Percentiles rank a stretch among this genome's conserved stretches.
Conservation (phyloP, 1,284 basidiomycete genomes). For the Anthracocystis setariae region DNA sequence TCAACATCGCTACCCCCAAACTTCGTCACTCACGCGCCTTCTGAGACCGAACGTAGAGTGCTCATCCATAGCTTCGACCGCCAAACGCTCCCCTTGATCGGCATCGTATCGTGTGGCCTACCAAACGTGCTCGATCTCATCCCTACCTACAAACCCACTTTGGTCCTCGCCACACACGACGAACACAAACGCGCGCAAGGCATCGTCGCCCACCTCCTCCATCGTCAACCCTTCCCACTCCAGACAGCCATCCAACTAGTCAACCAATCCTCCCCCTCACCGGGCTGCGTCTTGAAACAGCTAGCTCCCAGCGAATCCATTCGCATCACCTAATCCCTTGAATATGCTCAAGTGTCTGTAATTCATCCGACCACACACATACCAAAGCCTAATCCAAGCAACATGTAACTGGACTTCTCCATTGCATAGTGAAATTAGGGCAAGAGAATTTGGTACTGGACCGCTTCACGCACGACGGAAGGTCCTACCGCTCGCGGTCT, state of each 20-base stretch:
- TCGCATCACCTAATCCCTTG: conserved; percentile 4
- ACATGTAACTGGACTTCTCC: neutral
- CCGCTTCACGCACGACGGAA: conserved; percentile 60
- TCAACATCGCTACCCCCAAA: conserved; percentile 16
- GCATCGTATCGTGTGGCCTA: conserved; percentile 29
- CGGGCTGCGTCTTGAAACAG: conserved; percentile 5
- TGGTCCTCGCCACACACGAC: conserved; percentile 40
- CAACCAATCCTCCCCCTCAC: neutral
- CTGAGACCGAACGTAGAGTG: neutral
- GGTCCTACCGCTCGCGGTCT: conserved; percentile 77
- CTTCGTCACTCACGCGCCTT: neutral
- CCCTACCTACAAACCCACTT: conserved; percentile 14
- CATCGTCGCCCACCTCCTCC: conserved; percentile 26
- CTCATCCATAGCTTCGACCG: conserved; percentile 47
- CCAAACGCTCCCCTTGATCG: conserved; percentile 39
- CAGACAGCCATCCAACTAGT: conserved; percentile 8
- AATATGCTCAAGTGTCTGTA: neutral
- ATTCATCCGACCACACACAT: neutral
- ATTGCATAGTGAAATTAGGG: neutral
- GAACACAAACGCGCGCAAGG: conserved; percentile 39
- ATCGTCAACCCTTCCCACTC: conserved; percentile 6
- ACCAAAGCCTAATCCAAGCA: too few species aligned
- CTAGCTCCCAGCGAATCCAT: conserved; percentile 22
- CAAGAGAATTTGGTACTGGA: too few species aligned
- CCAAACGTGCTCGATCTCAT: conserved; percentile 33